phyloP scores from a whole-genome alignment of 805 yeast species.

The Metschnikowia shivogae region DNA sequence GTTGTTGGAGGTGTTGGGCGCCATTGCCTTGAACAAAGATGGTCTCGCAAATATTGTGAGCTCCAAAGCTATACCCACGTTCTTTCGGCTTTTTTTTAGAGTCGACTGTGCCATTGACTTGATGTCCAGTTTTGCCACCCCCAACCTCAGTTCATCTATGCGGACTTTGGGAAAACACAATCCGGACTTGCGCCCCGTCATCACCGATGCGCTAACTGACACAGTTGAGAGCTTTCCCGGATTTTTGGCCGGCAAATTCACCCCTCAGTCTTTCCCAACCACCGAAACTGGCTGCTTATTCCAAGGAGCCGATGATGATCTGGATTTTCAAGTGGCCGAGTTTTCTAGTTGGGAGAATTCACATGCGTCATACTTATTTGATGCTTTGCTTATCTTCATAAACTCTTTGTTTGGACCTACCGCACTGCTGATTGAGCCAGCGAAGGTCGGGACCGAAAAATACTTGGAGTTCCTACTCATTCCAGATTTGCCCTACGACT shows the following conservation, averaged over 20 bases:
- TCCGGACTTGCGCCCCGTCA: slow-evolving; percentile 60
- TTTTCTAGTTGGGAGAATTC: not conserved
- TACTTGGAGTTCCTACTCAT: slow-evolving; percentile 1
- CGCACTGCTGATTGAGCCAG: not conserved
- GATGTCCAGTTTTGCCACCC: slow-evolving; percentile 45
- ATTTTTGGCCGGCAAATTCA: slow-evolving; percentile 27
- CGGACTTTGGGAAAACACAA: slow-evolving; percentile 85
- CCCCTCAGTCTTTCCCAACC: slow-evolving; percentile 43
- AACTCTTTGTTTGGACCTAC: not conserved
- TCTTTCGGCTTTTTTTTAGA: slow-evolving; percentile 48
- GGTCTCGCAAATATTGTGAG: slow-evolving; percentile 60
- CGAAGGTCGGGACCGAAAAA: not conserved
- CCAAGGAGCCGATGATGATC: slow-evolving; percentile 18
- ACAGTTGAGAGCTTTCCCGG: slow-evolving; percentile 45
- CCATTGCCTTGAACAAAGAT: slow-evolving; percentile 70
- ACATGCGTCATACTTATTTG: not conserved
- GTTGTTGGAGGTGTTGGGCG: slow-evolving; percentile 67
- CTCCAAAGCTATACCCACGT: slow-evolving; percentile 34
- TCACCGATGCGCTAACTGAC: slow-evolving; percentile 45
- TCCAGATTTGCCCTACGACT: slow-evolving; percentile 3
- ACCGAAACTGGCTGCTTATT: slow-evolving; percentile 39
- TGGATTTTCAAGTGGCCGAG: not conserved
- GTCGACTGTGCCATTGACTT: slow-evolving; percentile 50
- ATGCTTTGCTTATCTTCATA: not conserved
- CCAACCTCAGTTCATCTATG: slow-evolving; percentile 59